Evolutionary conservation across 306 rosid genomes (phyloP).

Genomic region (Glycine latifolia): DNA sequence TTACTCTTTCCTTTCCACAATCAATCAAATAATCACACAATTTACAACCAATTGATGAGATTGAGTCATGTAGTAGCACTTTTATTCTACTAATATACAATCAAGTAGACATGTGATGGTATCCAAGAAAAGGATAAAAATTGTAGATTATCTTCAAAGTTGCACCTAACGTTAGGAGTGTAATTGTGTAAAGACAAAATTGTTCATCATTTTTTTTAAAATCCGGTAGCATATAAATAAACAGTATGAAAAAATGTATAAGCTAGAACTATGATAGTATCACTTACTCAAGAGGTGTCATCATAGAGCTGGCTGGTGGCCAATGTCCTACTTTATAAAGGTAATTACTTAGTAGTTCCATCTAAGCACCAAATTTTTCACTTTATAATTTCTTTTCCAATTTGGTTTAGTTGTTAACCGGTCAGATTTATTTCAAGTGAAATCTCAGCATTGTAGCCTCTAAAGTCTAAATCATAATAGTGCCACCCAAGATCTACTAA

Average conservation of each 20-base stretch:
- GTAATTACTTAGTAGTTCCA: conserved; percentile 31
- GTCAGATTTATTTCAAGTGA: conserved; percentile 49
- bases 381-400: conserved; percentile 32
- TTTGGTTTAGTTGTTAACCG: conserved; percentile 53
- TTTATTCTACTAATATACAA: not conserved
- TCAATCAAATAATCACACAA: no score
- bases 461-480: conserved; percentile 45
- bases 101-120: not conserved
- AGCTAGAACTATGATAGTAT: not conserved
- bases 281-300: not conserved
- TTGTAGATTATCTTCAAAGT: conserved; percentile 20
- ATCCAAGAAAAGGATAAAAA: not conserved
- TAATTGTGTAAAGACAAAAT: not conserved
- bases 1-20: no score
- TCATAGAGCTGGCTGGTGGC: conserved; percentile 25
- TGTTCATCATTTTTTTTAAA: not conserved
- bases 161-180: conserved; percentile 7
- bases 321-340: conserved; percentile 30
- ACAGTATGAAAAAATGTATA: not conserved
- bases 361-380: conserved; percentile 35
- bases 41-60: no score
- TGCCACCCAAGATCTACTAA: conserved; percentile 32
- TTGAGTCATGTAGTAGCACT: no score
- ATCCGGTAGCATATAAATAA: not conserved
- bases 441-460: conserved; percentile 43